phyloP scores from a whole-genome alignment of 2,329 filamentous ascomycete genomes.

The Fusarium sp. region DNA sequence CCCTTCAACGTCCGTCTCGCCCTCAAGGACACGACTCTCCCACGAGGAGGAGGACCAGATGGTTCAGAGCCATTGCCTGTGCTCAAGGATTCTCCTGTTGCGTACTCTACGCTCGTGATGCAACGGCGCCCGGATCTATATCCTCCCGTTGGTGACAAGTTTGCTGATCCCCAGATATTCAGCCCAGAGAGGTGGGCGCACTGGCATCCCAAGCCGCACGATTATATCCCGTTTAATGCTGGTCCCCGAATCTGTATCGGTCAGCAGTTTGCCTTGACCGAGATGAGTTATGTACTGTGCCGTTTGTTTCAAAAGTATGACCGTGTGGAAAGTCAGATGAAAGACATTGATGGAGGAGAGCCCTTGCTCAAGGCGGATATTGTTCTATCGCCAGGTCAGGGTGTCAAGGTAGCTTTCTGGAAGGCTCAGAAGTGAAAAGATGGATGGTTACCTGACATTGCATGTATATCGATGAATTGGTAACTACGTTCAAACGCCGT shows the following conservation, averaged over 20 bases:
- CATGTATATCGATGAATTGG: neutral
- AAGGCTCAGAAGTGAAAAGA: constrained; percentile 50
- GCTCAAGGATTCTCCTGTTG: constrained; percentile 72
- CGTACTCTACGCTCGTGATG: constrained; percentile 77
- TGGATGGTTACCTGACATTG: neutral
- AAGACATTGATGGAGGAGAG: constrained; percentile 62
- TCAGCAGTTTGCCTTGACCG: constrained; percentile 83
- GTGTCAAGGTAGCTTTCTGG: constrained; percentile 68
- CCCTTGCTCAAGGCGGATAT: constrained; percentile 69
- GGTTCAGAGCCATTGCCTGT: constrained; percentile 71
- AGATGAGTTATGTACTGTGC: constrained; percentile 78
- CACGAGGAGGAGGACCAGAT: constrained; percentile 74
- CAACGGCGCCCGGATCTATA: constrained; percentile 75
- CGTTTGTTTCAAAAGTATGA: constrained; percentile 79
- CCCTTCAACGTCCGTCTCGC: constrained; percentile 82
- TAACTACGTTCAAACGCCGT: neutral
- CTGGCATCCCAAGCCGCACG: constrained; percentile 74
- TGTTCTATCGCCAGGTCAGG: constrained; percentile 67
- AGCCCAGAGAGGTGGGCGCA: constrained; percentile 74
- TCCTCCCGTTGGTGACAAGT: constrained; percentile 59
- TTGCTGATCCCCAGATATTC: constrained; percentile 63
- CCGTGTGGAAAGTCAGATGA: constrained; percentile 68
- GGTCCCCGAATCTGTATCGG: constrained; percentile 80
- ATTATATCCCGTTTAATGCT: constrained; percentile 80
- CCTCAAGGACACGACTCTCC: constrained; percentile 78